These are phyloP conservation scores for Thelephora ganbajun DNA, from an alignment of 768 basidiomycete species.

Conservation along the genomic window DNA sequence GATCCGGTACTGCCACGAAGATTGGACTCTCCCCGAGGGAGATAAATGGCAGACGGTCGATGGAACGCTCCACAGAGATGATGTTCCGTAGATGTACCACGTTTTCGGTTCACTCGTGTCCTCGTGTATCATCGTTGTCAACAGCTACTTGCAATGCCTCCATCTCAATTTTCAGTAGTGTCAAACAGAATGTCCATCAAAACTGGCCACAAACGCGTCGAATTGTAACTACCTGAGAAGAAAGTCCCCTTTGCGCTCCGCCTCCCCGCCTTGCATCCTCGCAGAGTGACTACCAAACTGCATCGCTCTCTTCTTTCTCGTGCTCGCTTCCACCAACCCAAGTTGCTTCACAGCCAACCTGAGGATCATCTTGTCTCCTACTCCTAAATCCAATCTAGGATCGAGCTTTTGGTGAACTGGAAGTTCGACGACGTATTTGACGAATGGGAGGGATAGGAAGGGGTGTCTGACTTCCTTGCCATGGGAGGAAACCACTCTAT, in stretches of 20 bases:
- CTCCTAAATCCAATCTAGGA: conserved; percentile 53
- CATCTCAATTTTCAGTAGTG: too few relatives aligned
- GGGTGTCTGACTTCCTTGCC: conserved; percentile 91
- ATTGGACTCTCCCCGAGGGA: conserved; percentile 62
- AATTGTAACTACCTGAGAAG: conserved; percentile 2
- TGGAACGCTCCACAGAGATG: conserved; percentile 24
- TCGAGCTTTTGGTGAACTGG: conserved; percentile 80
- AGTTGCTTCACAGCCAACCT: conserved; percentile 54
- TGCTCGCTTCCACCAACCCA: conserved; percentile 65
- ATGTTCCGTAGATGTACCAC: too few relatives aligned
- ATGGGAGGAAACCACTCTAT: conserved; percentile 81
- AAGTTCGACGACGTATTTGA: conserved; percentile 61
- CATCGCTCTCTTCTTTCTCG: conserved; percentile 85
- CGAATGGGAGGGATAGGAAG: conserved; percentile 70
- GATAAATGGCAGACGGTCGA: conserved; percentile 58
- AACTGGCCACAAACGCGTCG: too few relatives aligned
- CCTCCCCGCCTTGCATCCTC: conserved; percentile 56
- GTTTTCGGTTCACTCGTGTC: too few relatives aligned
- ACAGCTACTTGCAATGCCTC: too few relatives aligned
- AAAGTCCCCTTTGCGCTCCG: conserved; percentile 35
- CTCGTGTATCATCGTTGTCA: too few relatives aligned
- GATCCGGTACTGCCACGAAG: conserved; percentile 58
- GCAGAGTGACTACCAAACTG: conserved; percentile 91
- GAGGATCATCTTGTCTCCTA: conserved; percentile 84
- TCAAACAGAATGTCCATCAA: too few relatives aligned